Evolutionary conservation across 257 asterid species (phyloP).

Genomic region (Penstemon davidsonii): DNA sequence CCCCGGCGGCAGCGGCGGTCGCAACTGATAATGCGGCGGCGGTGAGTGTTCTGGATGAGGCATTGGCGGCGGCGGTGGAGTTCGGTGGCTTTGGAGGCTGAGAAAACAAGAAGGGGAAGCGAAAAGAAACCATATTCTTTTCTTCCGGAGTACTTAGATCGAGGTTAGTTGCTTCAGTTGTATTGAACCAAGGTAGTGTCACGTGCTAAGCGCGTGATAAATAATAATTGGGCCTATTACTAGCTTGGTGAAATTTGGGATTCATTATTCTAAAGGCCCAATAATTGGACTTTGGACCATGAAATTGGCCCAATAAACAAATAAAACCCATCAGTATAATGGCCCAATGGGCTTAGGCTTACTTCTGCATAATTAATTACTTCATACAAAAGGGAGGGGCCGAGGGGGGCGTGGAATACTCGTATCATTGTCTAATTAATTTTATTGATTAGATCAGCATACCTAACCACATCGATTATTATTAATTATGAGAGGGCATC

Average conservation of each 20-base stretch:
- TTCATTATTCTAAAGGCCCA: background rate
- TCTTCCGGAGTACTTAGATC: background rate
- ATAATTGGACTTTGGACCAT: background rate
- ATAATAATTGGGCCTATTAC: background rate
- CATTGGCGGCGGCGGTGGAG: slow-evolving; percentile 33
- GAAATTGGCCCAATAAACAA: background rate
- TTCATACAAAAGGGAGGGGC: too few relatives aligned
- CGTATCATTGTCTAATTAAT: too few relatives aligned
- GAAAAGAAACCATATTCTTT: slow-evolving; percentile 57
- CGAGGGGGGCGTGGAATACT: too few relatives aligned
- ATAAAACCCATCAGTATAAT: too few relatives aligned
- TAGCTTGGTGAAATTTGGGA: slow-evolving; percentile 2
- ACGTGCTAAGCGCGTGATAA: background rate
- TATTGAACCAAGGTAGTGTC: background rate
- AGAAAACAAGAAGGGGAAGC: slow-evolving; percentile 91
- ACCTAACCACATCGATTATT: too few relatives aligned
- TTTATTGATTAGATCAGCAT: too few relatives aligned
- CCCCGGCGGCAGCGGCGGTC: slow-evolving; percentile 41
- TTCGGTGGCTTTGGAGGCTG: slow-evolving; percentile 60
- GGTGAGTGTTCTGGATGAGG: slow-evolving; percentile 38
- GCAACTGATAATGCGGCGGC: slow-evolving; percentile 39
- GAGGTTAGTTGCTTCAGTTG: background rate
- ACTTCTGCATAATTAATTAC: too few relatives aligned
- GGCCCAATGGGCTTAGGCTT: background rate
- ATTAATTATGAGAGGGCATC: slow-evolving; percentile 22